These are phyloP conservation scores for Cicer judaicum DNA, from an alignment of 306 rosid genomes.

Conservation along the genomic window DNA sequence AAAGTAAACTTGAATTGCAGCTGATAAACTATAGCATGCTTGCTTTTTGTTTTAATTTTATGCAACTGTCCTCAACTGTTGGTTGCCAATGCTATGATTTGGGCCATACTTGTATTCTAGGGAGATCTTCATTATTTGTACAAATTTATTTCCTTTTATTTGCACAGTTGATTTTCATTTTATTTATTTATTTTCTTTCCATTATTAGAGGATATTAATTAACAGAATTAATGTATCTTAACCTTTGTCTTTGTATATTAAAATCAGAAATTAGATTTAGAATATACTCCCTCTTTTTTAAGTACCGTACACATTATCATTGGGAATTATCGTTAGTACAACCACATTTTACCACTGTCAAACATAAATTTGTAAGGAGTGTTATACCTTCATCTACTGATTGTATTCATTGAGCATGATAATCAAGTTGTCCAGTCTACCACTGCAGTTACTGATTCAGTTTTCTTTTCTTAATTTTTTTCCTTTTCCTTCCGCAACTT, in stretches of 20 bases:
- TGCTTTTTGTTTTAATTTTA: neutral
- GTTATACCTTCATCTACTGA: too few relatives aligned
- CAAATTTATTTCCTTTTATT: neutral
- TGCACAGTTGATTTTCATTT: neutral
- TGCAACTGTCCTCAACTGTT: neutral
- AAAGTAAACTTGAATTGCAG: neutral
- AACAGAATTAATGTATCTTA: neutral
- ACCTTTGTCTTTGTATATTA: neutral
- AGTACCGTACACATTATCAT: too few relatives aligned
- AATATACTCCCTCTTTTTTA: neutral
- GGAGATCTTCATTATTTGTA: too few relatives aligned
- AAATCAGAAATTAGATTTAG: neutral
- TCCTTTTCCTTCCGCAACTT: too few relatives aligned
- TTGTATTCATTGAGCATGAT: too few relatives aligned
- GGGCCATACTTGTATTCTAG: neutral
- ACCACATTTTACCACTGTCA: too few relatives aligned
- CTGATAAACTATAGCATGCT: slow-evolving; percentile 2
- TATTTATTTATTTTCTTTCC: neutral
- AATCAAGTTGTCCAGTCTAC: too few relatives aligned
- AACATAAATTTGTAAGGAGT: too few relatives aligned
- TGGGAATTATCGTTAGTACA: too few relatives aligned
- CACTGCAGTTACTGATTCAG: too few relatives aligned
- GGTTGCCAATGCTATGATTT: neutral
- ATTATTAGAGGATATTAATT: neutral
- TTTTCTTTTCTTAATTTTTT: too few relatives aligned